Percentiles rank a stretch among this genome's conserved stretches.
phyloP scores from a whole-genome alignment of 352 stramenopile genomes.

The Pythium brassicae region DNA sequence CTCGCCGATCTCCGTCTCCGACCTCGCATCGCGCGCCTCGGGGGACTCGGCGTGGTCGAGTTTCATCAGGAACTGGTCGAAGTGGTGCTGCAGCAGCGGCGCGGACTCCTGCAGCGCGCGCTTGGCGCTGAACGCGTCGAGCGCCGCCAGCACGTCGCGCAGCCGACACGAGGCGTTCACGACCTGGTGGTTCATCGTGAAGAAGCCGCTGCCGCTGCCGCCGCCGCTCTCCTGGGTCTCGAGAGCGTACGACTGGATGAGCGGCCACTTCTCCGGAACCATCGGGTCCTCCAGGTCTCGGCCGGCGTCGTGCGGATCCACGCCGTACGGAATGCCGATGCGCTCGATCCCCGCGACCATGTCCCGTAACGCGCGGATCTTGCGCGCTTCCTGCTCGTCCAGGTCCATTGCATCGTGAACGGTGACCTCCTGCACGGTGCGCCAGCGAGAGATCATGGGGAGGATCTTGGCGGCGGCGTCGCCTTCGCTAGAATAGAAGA shows the following conservation, averaged over 20 bases:
- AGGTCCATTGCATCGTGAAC: slow-evolving; percentile 60
- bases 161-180: slow-evolving; percentile 48
- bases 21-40: slow-evolving; percentile 27
- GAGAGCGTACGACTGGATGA: slow-evolving; percentile 66
- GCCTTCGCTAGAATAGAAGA: slow-evolving; percentile 70
- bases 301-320: slow-evolving; percentile 16
- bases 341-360: slow-evolving; percentile 45
- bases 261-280: slow-evolving; percentile 68
- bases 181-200: slow-evolving; percentile 71
- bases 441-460: slow-evolving; percentile 61
- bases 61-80: slow-evolving; percentile 61
- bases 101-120: slow-evolving; percentile 47
- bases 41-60: slow-evolving; percentile 59
- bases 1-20: slow-evolving; percentile 56
- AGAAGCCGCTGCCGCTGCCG: slow-evolving; percentile 44
- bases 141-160: slow-evolving; percentile 27
- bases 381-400: slow-evolving; percentile 66
- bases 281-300: slow-evolving; percentile 44
- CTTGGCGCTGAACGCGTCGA: slow-evolving; percentile 55
- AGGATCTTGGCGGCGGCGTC: slow-evolving; percentile 60
- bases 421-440: slow-evolving; percentile 58
- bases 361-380: slow-evolving; percentile 56
- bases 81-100: slow-evolving; percentile 54
- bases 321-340: slow-evolving; percentile 57
- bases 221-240: slow-evolving; percentile 22